Conservation (phyloP, 805 yeast species). For the Spencermartinsiella europaea region DNA sequence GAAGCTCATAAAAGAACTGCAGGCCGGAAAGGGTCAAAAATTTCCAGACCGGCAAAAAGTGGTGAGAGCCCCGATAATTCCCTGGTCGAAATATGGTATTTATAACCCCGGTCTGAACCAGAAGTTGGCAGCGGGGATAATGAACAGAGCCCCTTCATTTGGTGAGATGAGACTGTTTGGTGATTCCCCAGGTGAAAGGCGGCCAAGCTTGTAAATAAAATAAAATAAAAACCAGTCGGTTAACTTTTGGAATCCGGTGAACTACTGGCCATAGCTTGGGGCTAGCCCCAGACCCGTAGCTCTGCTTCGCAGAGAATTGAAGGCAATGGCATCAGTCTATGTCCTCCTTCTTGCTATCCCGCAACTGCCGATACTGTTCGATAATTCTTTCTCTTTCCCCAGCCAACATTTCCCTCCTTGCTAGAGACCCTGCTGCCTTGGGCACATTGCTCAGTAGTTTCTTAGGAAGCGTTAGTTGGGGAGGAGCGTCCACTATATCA, state of each 20-base stretch:
- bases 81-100: constrained; percentile 32
- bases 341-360: constrained; percentile 17
- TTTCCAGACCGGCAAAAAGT: constrained; percentile 26
- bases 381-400: constrained; percentile 35
- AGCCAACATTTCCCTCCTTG: constrained; percentile 35
- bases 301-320: too few species aligned
- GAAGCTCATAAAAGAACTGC: constrained; percentile 19
- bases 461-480: constrained; percentile 31
- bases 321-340: too few species aligned
- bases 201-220: not conserved
- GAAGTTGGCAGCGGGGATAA: constrained; percentile 22
- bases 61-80: constrained; percentile 28
- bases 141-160: constrained; percentile 22
- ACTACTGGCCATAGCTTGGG: too few species aligned
- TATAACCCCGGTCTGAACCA: constrained; percentile 25
- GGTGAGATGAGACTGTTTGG: constrained; percentile 20
- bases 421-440: constrained; percentile 36
- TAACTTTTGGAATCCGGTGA: too few species aligned
- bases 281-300: too few species aligned
- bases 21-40: constrained; percentile 11
- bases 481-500: constrained; percentile 39
- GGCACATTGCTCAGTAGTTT: constrained; percentile 35
- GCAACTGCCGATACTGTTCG: constrained; percentile 30
- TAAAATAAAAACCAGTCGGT: too few species aligned
- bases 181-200: constrained; percentile 9